A percentile compares a stretch with the other conserved stretches of the same genome.
These are phyloP conservation scores for Sclerotinia minor DNA, from an alignment of 2,329 filamentous ascomycete species.

Conservation along the genomic window DNA sequence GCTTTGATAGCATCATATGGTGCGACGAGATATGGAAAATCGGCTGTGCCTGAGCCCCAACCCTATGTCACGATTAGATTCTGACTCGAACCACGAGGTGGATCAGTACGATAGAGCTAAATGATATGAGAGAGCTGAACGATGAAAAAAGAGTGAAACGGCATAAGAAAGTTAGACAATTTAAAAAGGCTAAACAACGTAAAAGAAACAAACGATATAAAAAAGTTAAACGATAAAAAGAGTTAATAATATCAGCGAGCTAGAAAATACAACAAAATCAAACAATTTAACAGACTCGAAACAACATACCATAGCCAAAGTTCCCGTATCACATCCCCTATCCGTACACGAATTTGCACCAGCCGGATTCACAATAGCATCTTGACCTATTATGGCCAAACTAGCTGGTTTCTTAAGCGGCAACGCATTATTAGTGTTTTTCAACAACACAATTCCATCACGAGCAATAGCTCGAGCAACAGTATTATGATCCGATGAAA, in stretches of 20 bases:
- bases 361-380: slow-evolving; percentile 58
- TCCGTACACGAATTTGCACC: slow-evolving; percentile 66
- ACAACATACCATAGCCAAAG: slow-evolving; percentile 59
- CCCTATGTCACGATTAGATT: slow-evolving; percentile 11
- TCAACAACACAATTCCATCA: slow-evolving; percentile 65
- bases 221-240: too few relatives aligned
- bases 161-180: too few relatives aligned
- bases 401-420: slow-evolving; percentile 56
- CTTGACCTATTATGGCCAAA: slow-evolving; percentile 63
- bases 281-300: neutral
- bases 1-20: slow-evolving; percentile 61
- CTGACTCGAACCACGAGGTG: too few relatives aligned
- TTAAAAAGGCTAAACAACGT: too few relatives aligned
- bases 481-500: slow-evolving; percentile 60
- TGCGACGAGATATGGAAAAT: slow-evolving; percentile 45
- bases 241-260: too few relatives aligned
- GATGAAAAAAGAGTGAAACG: too few relatives aligned
- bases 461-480: slow-evolving; percentile 58
- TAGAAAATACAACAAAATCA: neutral
- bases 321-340: slow-evolving; percentile 59
- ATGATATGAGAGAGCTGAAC: too few relatives aligned
- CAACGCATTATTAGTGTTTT: slow-evolving; percentile 59
- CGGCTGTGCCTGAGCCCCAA: slow-evolving; percentile 16
- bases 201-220: too few relatives aligned
- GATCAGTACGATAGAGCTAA: too few relatives aligned